Evolutionary conservation across 495 filamentous ascomycete species (phyloP), one percentile per base, ranked within the genome.

Genomic region (Xylaria bambusicola): DNA sequence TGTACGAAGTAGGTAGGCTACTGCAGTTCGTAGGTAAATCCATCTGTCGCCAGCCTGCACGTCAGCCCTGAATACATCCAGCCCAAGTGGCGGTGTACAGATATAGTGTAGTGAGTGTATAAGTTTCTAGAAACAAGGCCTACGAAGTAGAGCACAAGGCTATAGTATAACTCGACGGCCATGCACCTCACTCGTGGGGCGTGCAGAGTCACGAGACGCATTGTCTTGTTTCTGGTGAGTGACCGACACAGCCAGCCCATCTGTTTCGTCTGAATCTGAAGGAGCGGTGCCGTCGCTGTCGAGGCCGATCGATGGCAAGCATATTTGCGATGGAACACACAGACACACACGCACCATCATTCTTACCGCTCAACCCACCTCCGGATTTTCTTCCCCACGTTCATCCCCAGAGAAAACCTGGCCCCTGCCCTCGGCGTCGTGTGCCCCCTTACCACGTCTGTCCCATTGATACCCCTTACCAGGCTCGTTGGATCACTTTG

Each of bases 41-140:
- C 29, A 5, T 42, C 26, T 33, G 24, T 49, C 20, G 15, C 36
- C 36, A 58, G 46, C 46, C 56, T 51, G 56, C 26, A 42, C 20
- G 57, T 60, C 57, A 60, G 49, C 57, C 57, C 57, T 47, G 57
- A 60, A 36, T 41, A 13, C 26, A n/a, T n/a, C 17, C 26, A 44
- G 17, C 15, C 18, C 33, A 47, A 60, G 41, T 53, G 57, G 57
- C 57, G 57, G 57, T 60, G 57, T 52, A 46, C 29, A 33, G n/a
- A 5, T 33, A 33, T 7, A 46, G 57, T n/a, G n/a, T n/a, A n/a
- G n/a, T n/a, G n/a, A n/a, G 49, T 53, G 57, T 52, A 60, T 27
- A 48, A 27, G 36, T 31, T 53, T 53, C 57, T 60, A 47, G 57
- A 60, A 60, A 38, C 15, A n/a, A n/a, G n/a, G n/a, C n/a, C n/a